Evolutionary conservation across 2,329 filamentous ascomycete genomes (phyloP).

Genomic region (Ceratocystis huliohia): DNA sequence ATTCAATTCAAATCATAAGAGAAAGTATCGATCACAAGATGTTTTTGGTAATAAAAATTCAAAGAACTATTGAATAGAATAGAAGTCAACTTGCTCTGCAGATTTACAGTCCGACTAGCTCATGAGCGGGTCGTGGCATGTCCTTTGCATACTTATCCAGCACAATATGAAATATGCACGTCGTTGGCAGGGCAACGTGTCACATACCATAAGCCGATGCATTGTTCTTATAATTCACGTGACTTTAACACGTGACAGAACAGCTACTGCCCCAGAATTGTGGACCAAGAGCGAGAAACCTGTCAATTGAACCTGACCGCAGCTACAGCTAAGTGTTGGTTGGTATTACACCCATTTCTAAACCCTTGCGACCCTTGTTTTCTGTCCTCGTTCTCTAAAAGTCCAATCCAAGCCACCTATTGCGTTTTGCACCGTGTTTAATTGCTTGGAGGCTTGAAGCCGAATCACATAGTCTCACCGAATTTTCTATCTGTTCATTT

Average conservation of each 20-base stretch:
- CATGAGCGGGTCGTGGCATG: not conserved
- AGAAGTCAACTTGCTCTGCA: not conserved
- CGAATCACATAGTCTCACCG: not conserved
- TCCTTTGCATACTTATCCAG: not conserved
- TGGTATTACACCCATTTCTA: not conserved
- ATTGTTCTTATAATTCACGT: not conserved
- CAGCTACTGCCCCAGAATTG: not conserved
- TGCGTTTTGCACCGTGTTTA: conserved; percentile 7
- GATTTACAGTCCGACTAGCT: not conserved
- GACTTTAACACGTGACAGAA: not conserved
- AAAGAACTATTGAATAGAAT: not conserved
- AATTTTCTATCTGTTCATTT: conserved; percentile 1
- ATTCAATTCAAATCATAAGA: too few relatives aligned
- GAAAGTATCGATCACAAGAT: not conserved
- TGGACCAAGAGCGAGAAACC: not conserved
- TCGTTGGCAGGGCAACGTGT: conserved; percentile 10
- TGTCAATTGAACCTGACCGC: not conserved
- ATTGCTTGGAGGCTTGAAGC: conserved; percentile 6
- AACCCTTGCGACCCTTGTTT: conserved; percentile 1
- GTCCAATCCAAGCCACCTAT: conserved; percentile 7
- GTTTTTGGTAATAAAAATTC: not conserved
- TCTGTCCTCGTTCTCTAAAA: not conserved
- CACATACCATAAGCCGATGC: not conserved
- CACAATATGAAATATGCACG: not conserved
- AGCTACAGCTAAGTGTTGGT: not conserved